These are phyloP conservation scores for Phytophthora boehmeriae DNA, from an alignment of 352 stramenopile species.

Conservation along the genomic window DNA sequence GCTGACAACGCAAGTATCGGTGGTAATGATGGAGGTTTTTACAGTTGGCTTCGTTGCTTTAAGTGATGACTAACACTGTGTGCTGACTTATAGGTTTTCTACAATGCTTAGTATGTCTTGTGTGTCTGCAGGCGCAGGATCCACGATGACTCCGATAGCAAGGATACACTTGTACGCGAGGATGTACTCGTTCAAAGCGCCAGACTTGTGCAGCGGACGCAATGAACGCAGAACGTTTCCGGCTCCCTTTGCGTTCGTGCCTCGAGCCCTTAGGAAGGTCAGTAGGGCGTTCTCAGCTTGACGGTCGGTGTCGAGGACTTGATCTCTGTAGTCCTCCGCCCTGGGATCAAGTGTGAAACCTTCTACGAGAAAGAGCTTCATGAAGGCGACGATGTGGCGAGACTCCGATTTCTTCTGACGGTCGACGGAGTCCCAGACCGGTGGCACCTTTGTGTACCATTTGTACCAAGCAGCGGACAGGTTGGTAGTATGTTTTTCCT, in stretches of 20 bases:
- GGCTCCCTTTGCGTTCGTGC: conserved; percentile 3
- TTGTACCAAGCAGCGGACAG: conserved; percentile 14
- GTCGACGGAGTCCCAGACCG: conserved; percentile 5
- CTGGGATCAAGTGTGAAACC: conserved; percentile 10
- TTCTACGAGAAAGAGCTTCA: conserved; percentile 21
- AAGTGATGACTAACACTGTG: too few relatives aligned
- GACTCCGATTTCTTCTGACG: conserved; percentile 29
- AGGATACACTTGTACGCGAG: conserved; percentile 7
- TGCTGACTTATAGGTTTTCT: conserved; percentile 1
- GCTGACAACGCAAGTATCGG: too few relatives aligned
- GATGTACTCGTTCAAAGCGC: conserved; percentile 1
- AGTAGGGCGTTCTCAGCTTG: conserved; percentile 1
- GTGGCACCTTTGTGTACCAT: conserved; percentile 15
- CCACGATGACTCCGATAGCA: not conserved
- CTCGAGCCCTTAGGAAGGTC: conserved; percentile 3
- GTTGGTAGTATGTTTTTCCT: conserved; percentile 13
- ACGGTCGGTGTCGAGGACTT: conserved; percentile 1
- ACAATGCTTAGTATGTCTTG: conserved; percentile 6
- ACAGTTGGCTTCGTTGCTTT: too few relatives aligned
- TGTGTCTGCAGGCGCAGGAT: conserved; percentile 7
- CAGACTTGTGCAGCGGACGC: conserved; percentile 7
- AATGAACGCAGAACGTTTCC: conserved; percentile 9
- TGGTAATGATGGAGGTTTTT: too few relatives aligned
- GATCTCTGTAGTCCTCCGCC: conserved; percentile 11
- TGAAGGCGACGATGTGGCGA: conserved; percentile 19